Evolutionary conservation across 108 stramenopile species (phyloP).

Genomic region (Nitzschia sp.): DNA sequence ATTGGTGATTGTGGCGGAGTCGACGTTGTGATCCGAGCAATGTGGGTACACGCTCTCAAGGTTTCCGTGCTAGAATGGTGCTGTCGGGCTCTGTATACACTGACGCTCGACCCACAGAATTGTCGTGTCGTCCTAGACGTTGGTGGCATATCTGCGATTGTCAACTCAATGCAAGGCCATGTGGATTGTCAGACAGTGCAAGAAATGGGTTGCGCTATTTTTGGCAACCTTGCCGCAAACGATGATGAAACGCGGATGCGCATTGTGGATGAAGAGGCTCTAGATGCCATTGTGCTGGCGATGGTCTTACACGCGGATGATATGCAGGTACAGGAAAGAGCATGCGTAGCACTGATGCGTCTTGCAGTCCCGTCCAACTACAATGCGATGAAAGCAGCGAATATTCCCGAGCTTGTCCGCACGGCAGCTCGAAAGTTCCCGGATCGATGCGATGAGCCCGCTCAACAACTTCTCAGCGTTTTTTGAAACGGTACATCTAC

Average conservation of each 20-base stretch:
- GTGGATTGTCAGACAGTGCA: slow-evolving; percentile 54
- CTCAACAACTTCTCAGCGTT: neutral
- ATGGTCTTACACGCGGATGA: slow-evolving; percentile 72
- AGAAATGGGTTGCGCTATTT: slow-evolving; percentile 72
- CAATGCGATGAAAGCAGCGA: slow-evolving; percentile 55
- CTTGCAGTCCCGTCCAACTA: slow-evolving; percentile 56
- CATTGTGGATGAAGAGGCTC: slow-evolving; percentile 64
- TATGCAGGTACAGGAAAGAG: slow-evolving; percentile 52
- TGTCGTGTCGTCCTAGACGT: slow-evolving; percentile 23
- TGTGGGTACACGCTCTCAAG: slow-evolving; percentile 67
- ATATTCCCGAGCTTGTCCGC: slow-evolving; percentile 52
- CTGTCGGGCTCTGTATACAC: slow-evolving; percentile 54
- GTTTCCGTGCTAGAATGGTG: slow-evolving; percentile 61
- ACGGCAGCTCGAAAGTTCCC: slow-evolving; percentile 52
- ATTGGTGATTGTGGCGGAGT: slow-evolving; percentile 76
- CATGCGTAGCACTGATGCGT: slow-evolving; percentile 49
- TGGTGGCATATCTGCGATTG: slow-evolving; percentile 57
- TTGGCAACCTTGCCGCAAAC: slow-evolving; percentile 53
- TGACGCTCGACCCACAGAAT: slow-evolving; percentile 38
- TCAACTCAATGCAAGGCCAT: slow-evolving; percentile 71
- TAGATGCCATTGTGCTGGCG: slow-evolving; percentile 74
- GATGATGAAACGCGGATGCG: slow-evolving; percentile 50
- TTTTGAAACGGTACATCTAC: neutral
- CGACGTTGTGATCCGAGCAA: slow-evolving; percentile 62
- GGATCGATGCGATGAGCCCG: slow-evolving; percentile 48